Percentiles rank a stretch among this genome's conserved stretches.
These are phyloP conservation scores for Mrakia blollopis DNA, from an alignment of 768 basidiomycete genomes.

Conservation along the genomic window DNA sequence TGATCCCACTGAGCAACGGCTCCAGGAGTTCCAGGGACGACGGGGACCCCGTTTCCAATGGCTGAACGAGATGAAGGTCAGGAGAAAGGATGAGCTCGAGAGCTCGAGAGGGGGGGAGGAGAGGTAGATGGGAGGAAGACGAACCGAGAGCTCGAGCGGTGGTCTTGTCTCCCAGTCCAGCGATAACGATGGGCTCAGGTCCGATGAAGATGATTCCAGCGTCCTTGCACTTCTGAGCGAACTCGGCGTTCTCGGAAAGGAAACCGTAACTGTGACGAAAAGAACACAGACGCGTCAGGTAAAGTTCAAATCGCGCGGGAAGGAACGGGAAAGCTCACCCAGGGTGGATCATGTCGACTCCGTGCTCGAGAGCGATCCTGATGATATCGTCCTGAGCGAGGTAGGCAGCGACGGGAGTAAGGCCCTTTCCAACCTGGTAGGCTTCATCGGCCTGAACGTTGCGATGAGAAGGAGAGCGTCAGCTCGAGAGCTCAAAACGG, in stretches of 20 bases:
- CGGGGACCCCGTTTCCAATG: slow-evolving; percentile 84
- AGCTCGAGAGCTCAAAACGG: not conserved
- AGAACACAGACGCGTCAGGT: slow-evolving; percentile 9
- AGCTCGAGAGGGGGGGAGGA: not conserved
- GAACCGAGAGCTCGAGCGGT: slow-evolving; percentile 54
- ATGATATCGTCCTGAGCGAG: slow-evolving; percentile 98
- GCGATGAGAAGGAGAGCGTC: not conserved
- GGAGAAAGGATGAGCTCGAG: too few relatives aligned
- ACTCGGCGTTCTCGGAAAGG: slow-evolving; percentile 91
- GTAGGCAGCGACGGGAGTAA: slow-evolving; percentile 94
- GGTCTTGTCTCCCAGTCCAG: slow-evolving; percentile 89
- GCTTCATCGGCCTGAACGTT: slow-evolving; percentile 82
- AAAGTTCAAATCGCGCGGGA: not conserved
- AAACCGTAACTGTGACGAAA: slow-evolving; percentile 73
- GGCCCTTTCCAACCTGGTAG: slow-evolving; percentile 92
- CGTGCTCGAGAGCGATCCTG: slow-evolving; percentile 90
- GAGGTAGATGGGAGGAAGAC: not conserved
- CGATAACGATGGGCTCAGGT: slow-evolving; percentile 91
- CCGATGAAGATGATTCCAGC: slow-evolving; percentile 97
- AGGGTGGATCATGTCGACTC: slow-evolving; percentile 99
- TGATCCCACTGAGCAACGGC: slow-evolving; percentile 74
- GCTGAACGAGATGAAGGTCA: slow-evolving; percentile 49
- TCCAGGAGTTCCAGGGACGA: slow-evolving; percentile 97
- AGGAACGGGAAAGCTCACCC: slow-evolving; percentile 54
- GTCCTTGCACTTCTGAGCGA: slow-evolving; percentile 92